These are phyloP conservation scores for Schwanniomyces vanrijiae DNA, from an alignment of 805 yeast species.

Conservation along the genomic window DNA sequence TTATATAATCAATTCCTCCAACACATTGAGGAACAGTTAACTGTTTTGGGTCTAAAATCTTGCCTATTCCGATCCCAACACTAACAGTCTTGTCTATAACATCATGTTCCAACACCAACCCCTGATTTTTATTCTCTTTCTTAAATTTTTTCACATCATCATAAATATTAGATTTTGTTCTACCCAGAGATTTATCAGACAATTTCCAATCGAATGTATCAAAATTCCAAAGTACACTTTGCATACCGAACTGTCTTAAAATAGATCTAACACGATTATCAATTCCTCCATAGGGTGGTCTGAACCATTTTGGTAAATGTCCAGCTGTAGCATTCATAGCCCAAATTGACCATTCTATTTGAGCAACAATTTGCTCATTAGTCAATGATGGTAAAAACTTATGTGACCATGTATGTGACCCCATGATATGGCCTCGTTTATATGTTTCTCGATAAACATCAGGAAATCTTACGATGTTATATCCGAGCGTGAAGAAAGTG, in stretches of 20 bases:
- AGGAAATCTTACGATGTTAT: constrained; percentile 76
- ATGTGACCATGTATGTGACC: constrained; percentile 93
- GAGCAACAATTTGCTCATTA: constrained; percentile 84
- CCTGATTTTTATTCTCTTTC: constrained; percentile 31
- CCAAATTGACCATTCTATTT: constrained; percentile 94
- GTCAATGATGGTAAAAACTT: constrained; percentile 73
- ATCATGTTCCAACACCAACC: constrained; percentile 88
- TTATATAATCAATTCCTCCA: constrained; percentile 63
- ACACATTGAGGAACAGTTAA: constrained; percentile 79
- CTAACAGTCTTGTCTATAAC: constrained; percentile 64
- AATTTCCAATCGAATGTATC: constrained; percentile 93
- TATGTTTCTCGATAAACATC: constrained; percentile 61
- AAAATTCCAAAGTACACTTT: constrained; percentile 85
- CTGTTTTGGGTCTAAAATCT: constrained; percentile 59
- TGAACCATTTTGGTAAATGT: constrained; percentile 86
- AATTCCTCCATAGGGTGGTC: constrained; percentile 96
- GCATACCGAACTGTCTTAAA: constrained; percentile 81
- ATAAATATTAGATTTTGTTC: constrained; percentile 53
- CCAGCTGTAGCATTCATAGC: constrained; percentile 94
- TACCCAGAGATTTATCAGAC: constrained; percentile 37
- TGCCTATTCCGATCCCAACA: constrained; percentile 59
- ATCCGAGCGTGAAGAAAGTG: constrained; percentile 85
- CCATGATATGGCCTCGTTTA: constrained; percentile 72
- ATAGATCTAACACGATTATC: constrained; percentile 84
- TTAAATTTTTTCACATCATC: constrained; percentile 59